Evolutionary conservation across 352 stramenopile genomes (phyloP).

Genomic region (Detonula confervacea): DNA sequence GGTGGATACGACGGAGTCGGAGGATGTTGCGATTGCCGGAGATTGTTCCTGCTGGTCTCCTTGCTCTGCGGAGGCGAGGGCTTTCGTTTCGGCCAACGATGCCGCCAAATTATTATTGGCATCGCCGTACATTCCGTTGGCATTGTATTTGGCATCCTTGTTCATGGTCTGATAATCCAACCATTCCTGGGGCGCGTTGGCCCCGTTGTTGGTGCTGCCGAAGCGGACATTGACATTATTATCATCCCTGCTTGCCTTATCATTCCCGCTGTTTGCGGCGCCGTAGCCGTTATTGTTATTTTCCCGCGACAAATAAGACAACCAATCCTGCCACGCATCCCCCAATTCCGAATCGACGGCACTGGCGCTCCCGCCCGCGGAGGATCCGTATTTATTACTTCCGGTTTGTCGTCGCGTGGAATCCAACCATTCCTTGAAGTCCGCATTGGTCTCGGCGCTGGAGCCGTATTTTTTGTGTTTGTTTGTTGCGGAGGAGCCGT

Average conservation of each 20-base stretch:
- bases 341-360: neutral
- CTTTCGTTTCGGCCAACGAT: neutral
- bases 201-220: constrained; percentile 12
- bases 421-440: constrained; percentile 9
- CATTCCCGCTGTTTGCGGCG: neutral
- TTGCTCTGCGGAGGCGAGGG: neutral
- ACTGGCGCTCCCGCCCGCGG: constrained; percentile 7
- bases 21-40: constrained; percentile 8
- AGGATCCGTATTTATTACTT: constrained; percentile 22
- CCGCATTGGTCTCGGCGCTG: neutral
- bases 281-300: constrained; percentile 5
- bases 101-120: constrained; percentile 8
- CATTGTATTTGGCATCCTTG: constrained; percentile 29
- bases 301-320: neutral
- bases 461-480: constrained; percentile 13
- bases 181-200: constrained; percentile 41
- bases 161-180: constrained; percentile 43
- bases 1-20: constrained; percentile 28
- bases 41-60: neutral
- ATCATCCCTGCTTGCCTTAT: neutral
- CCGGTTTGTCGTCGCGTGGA: constrained; percentile 5
- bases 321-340: constrained; percentile 17
- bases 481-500: neutral
- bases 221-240: constrained; percentile 16
- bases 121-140: constrained; percentile 43